Evolutionary conservation across 2,329 filamentous ascomycete genomes (phyloP).

Genomic region (Colletotrichum incanum): DNA sequence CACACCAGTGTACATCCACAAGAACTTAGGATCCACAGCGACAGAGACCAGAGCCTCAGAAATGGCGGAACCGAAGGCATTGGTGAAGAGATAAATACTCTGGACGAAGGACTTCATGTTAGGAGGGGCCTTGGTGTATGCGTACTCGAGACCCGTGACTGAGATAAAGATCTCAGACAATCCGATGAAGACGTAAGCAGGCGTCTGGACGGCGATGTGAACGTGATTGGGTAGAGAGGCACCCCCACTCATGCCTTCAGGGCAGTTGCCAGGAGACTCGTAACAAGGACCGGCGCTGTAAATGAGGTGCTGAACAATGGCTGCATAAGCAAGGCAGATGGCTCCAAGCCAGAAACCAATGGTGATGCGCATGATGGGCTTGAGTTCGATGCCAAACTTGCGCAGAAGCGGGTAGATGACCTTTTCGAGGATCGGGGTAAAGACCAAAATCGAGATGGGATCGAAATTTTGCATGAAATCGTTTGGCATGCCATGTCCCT

Average conservation of each 20-base stretch:
- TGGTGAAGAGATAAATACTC: slow-evolving; percentile 73
- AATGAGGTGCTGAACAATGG: slow-evolving; percentile 73
- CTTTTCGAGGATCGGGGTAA: slow-evolving; percentile 67
- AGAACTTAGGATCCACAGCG: slow-evolving; percentile 74
- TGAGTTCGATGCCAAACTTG: slow-evolving; percentile 71
- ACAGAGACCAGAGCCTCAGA: slow-evolving; percentile 63
- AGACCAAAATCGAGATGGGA: slow-evolving; percentile 77
- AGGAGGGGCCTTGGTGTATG: slow-evolving; percentile 80
- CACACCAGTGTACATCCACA: slow-evolving; percentile 78
- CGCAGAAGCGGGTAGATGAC: slow-evolving; percentile 71
- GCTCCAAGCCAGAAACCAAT: slow-evolving; percentile 72
- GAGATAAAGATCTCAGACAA: slow-evolving; percentile 75
- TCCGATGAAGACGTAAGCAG: slow-evolving; percentile 72
- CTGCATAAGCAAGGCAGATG: slow-evolving; percentile 71
- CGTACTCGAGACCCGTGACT: slow-evolving; percentile 80
- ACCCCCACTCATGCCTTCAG: slow-evolving; percentile 48
- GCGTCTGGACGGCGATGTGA: slow-evolving; percentile 68
- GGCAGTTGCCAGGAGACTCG: slow-evolving; percentile 58
- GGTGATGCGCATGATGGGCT: slow-evolving; percentile 76
- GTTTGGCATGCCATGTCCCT: slow-evolving; percentile 77
- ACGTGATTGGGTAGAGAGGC: slow-evolving; percentile 60
- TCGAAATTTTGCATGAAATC: slow-evolving; percentile 80
- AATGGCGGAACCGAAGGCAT: slow-evolving; percentile 71
- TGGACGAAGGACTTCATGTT: slow-evolving; percentile 77
- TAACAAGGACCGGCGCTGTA: slow-evolving; percentile 69